A percentile compares a stretch with the other conserved stretches of the same genome.
phyloP scores from a whole-genome alignment of 2,329 filamentous ascomycete species.

The Berkeleyomyces basicola region DNA sequence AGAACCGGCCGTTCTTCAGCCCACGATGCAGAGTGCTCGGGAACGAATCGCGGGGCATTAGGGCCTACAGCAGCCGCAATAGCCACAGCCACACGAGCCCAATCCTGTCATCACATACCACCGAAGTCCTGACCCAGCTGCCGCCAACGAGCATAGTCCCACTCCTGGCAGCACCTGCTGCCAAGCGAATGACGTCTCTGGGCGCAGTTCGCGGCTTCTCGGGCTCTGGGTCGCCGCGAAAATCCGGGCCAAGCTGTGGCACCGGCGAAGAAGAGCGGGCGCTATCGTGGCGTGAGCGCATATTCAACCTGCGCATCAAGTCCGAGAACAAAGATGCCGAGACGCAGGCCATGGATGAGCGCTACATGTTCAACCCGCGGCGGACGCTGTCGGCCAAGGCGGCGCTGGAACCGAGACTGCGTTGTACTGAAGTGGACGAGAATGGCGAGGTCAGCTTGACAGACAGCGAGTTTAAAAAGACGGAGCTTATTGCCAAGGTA shows the following conservation, averaged over 20 bases:
- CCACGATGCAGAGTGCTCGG: conserved; percentile 15
- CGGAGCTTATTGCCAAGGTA: conserved; percentile 87
- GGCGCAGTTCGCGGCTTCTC: conserved; percentile 2
- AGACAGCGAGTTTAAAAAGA: conserved; percentile 95
- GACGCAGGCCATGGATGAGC: conserved; percentile 5
- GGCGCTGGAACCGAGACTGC: conserved; percentile 65
- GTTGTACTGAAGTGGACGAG: conserved; percentile 91
- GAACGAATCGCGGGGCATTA: background rate
- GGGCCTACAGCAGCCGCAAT: background rate
- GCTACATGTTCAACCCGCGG: conserved; percentile 12
- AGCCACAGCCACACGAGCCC: background rate
- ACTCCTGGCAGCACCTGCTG: background rate
- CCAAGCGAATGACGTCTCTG: background rate
- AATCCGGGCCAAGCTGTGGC: background rate
- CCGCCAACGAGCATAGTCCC: background rate
- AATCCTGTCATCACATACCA: background rate
- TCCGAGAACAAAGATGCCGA: conserved; percentile 11
- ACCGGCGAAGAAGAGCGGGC: conserved; percentile 8
- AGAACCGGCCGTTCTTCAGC: conserved; percentile 36
- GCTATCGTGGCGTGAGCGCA: conserved; percentile 12
- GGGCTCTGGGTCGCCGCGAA: background rate
- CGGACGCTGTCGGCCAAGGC: conserved; percentile 53
- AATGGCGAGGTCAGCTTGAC: conserved; percentile 81
- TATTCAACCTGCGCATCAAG: conserved; percentile 11
- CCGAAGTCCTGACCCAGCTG: background rate